Evolutionary conservation across 2,329 filamentous ascomycete species (phyloP), one percentile per base, ranked within the genome.

Genomic region (Tolypocladium ovalisporum): DNA sequence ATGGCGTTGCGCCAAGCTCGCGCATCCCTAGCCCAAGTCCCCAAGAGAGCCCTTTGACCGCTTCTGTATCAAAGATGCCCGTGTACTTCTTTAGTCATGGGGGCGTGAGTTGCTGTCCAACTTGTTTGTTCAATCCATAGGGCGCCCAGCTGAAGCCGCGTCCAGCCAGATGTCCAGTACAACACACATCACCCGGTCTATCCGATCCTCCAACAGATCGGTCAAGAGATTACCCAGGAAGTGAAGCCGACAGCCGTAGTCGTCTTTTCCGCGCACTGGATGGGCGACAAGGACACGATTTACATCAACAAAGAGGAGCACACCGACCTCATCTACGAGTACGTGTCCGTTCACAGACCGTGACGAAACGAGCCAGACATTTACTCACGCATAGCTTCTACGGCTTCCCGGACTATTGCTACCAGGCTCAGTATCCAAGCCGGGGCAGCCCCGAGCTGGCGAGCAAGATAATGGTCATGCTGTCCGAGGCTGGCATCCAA

Each of bases 231-330:
- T 66, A 89, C 86, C 0, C 75, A 80, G 34, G 81, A 83, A 60
- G 82, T 90, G 49, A 86, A 85, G 64, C 88, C 88, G 1, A 85
- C 82, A 60, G 88, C 87, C 2, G 79, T 91, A 19, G 83, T 91
- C 1, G 85, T 90, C 32, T 86, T 92, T 67, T 90, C 87, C 1
- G 88, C 87, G 1, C 88, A 92, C 70, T 91, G 88, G 88, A 84
- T 89, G 71, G 83, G 79, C 52, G 72, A 66, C 56, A 70, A 71
- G 42, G 73, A 79, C 63, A 76, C 73, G 4, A 79, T 90, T 60
- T 75, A 86, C 64, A 78, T 90, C 62, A 90, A 89, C 68, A 82
- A 79, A 10, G 83, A 81, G 3, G 82, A 83, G 57, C 72, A 77
- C n/a, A 83, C 80, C 4, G 81, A 85, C 58, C 66, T 90, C 62